Conservation (phyloP, 345 rosid genomes). For the Dipteronia sinensis region DNA sequence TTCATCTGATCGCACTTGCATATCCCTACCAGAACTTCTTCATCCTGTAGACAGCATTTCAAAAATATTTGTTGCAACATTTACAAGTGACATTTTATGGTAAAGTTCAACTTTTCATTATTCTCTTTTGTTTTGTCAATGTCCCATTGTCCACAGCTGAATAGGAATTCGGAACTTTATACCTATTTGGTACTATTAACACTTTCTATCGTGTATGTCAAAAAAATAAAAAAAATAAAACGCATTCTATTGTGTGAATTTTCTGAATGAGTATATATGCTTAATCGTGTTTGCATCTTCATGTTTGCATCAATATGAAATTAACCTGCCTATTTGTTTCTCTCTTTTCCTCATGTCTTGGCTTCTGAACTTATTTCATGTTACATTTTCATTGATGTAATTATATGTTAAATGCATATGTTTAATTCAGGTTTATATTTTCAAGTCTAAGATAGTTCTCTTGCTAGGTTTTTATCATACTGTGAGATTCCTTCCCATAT, state of each 20-base stretch:
- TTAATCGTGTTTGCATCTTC: constrained; percentile 15
- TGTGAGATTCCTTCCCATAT: constrained; percentile 72
- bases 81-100: constrained; percentile 85
- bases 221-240: neutral
- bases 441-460: constrained; percentile 24
- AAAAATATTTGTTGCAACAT: constrained; percentile 78
- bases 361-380: neutral
- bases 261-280: constrained; percentile 8
- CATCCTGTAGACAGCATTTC: constrained; percentile 65
- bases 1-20: constrained; percentile 38
- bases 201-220: neutral
- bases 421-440: constrained; percentile 16
- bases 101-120: constrained; percentile 25
- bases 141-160: neutral
- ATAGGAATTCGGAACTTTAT: neutral
- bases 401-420: neutral
- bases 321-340: neutral
- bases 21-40: constrained; percentile 80
- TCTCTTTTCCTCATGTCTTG: neutral
- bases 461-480: constrained; percentile 66
- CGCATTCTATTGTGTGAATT: neutral
- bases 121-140: neutral
- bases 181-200: neutral
- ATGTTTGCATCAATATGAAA: neutral
- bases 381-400: neutral